Conservation (phyloP, 2,329 filamentous ascomycete species). For the Graphilbum ipis-grandicollis region DNA sequence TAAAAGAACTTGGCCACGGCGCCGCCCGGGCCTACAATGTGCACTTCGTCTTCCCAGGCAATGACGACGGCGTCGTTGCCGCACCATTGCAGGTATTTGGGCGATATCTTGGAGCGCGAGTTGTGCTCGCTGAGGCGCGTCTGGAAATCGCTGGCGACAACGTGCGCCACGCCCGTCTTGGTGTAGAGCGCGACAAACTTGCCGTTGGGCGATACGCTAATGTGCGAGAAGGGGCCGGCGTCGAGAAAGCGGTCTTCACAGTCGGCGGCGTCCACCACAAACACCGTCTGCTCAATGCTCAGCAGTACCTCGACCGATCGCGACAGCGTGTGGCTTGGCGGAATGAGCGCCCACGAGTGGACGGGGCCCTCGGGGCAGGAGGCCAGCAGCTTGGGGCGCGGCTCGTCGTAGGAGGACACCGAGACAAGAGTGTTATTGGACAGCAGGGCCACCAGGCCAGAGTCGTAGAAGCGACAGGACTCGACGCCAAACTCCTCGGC, state of each 20-base stretch:
- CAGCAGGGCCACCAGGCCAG: conserved; percentile 83
- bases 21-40: conserved; percentile 74
- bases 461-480: conserved; percentile 78
- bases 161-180: conserved; percentile 67
- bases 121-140: conserved; percentile 84
- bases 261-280: conserved; percentile 73
- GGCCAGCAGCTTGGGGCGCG: conserved; percentile 69
- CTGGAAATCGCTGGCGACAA: conserved; percentile 91
- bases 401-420: conserved; percentile 82
- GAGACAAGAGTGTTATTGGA: conserved; percentile 74
- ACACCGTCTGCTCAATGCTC: conserved; percentile 69
- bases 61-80: conserved; percentile 86
- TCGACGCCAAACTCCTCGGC: conserved; percentile 77
- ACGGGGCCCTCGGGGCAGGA: conserved; percentile 61
- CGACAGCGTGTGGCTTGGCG: conserved; percentile 76
- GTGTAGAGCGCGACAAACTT: conserved; percentile 80
- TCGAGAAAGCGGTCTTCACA: conserved; percentile 83
- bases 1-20: conserved; percentile 69
- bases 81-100: conserved; percentile 87
- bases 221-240: conserved; percentile 81
- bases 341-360: conserved; percentile 76
- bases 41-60: conserved; percentile 95
- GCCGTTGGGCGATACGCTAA: conserved; percentile 81
- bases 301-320: conserved; percentile 84
- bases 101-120: conserved; percentile 67